Evolutionary conservation across 768 basidiomycete genomes (phyloP).

Genomic region (Naganishia vishniacii): DNA sequence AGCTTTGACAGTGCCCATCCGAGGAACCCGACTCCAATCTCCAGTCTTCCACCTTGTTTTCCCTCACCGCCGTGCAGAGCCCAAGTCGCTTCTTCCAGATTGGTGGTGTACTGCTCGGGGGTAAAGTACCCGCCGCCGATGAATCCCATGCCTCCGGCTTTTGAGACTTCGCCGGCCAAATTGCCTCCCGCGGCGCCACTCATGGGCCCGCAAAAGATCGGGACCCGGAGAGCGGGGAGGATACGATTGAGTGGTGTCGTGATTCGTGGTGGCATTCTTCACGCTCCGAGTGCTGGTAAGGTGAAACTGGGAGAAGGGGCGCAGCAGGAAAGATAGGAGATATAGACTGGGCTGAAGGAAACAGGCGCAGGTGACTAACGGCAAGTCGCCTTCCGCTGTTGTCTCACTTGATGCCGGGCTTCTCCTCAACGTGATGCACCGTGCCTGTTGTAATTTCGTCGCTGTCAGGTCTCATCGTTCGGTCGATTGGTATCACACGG

Average conservation of each 20-base stretch:
- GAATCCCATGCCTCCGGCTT: slow-evolving; percentile 72
- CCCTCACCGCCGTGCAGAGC: slow-evolving; percentile 43
- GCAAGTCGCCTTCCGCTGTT: neutral
- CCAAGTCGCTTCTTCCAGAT: slow-evolving; percentile 57
- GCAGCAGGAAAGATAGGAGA: too few species aligned
- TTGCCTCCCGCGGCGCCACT: slow-evolving; percentile 63
- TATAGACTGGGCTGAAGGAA: too few species aligned
- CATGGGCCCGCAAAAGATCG: slow-evolving; percentile 67
- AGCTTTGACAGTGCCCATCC: slow-evolving; percentile 64
- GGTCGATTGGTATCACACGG: too few species aligned
- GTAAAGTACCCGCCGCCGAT: slow-evolving; percentile 55
- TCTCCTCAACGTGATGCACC: too few species aligned
- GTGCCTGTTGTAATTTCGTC: too few species aligned
- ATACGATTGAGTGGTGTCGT: neutral
- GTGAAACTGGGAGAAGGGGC: too few species aligned
- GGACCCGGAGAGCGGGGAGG: slow-evolving; percentile 50
- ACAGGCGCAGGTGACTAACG: neutral
- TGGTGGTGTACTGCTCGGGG: slow-evolving; percentile 50
- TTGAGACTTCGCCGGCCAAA: slow-evolving; percentile 60
- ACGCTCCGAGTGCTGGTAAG: too few species aligned
- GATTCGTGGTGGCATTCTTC: slow-evolving; percentile 1
- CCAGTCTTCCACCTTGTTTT: slow-evolving; percentile 45
- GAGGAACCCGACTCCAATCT: slow-evolving; percentile 70
- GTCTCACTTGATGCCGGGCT: too few species aligned
- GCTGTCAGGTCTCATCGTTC: too few species aligned